These are phyloP conservation scores for Vicia faba DNA, from an alignment of 306 rosid species.

Conservation along the genomic window DNA sequence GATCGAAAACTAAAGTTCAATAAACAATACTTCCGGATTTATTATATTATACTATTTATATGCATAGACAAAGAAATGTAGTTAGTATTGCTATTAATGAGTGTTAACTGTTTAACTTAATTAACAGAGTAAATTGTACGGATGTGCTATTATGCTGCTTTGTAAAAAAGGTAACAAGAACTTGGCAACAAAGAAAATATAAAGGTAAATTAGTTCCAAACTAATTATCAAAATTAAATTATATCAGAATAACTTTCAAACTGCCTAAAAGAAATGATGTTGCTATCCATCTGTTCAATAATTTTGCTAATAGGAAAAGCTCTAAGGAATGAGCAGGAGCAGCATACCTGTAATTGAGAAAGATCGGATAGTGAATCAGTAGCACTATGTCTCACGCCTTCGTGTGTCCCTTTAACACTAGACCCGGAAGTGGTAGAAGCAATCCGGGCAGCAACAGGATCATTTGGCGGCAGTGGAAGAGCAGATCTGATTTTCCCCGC, in stretches of 20 bases:
- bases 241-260: slow-evolving; percentile 12
- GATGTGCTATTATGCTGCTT: slow-evolving; percentile 9
- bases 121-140: not conserved
- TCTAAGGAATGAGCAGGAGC: slow-evolving; percentile 14
- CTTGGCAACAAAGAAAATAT: too few species aligned
- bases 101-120: slow-evolving; percentile 15
- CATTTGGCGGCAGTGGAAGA: slow-evolving; percentile 94
- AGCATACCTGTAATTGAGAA: slow-evolving; percentile 83
- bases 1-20: not conserved
- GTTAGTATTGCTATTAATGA: slow-evolving; percentile 10
- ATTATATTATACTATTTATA: not conserved
- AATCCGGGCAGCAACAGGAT: slow-evolving; percentile 78
- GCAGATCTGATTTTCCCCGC: slow-evolving; percentile 76
- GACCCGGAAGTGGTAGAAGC: slow-evolving; percentile 45
- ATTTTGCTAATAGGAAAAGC: slow-evolving; percentile 10
- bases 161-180: slow-evolving; percentile 14
- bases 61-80: not conserved
- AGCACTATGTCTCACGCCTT: slow-evolving; percentile 42
- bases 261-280: not conserved
- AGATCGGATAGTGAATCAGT: slow-evolving; percentile 81
- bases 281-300: slow-evolving; percentile 6
- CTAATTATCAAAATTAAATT: slow-evolving; percentile 20
- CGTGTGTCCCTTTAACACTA: slow-evolving; percentile 45
- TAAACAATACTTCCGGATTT: slow-evolving; percentile 15
- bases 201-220: not conserved